Conservation (phyloP, 129 eudicot species). For the Artemisia annua region DNA sequence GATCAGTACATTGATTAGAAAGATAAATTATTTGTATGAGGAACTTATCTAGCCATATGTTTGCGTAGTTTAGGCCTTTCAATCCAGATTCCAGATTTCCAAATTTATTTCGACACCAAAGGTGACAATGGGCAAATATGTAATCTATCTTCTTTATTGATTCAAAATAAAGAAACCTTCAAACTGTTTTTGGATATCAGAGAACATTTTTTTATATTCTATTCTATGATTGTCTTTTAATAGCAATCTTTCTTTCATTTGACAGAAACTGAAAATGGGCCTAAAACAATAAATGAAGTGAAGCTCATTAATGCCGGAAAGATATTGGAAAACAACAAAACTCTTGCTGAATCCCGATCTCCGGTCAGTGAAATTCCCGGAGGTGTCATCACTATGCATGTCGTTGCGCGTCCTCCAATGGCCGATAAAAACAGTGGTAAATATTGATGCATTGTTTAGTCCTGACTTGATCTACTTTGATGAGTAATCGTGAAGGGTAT, state of each 20-base stretch:
- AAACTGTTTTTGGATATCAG: neutral
- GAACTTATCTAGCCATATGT: neutral
- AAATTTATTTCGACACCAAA: neutral
- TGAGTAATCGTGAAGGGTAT: neutral
- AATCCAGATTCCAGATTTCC: neutral
- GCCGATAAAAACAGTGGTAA: slow-evolving; percentile 57
- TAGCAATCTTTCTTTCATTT: neutral
- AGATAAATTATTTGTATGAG: neutral
- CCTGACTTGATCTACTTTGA: neutral
- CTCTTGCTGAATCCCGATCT: slow-evolving; percentile 57
- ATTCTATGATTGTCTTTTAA: neutral
- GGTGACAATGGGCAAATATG: slow-evolving; percentile 11
- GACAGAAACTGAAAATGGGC: neutral
- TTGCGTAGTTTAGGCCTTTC: neutral
- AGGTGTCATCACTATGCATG: slow-evolving; percentile 64
- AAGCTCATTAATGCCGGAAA: slow-evolving; percentile 70
- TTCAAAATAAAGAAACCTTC: neutral
- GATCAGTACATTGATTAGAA: neutral
- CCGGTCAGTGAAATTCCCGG: slow-evolving; percentile 57
- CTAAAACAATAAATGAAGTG: slow-evolving; percentile 51
- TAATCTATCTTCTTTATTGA: neutral
- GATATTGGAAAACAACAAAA: slow-evolving; percentile 60
- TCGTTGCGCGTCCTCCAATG: slow-evolving; percentile 58
- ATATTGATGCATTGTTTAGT: slow-evolving; percentile 14
- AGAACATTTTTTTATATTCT: slow-evolving; percentile 4